Evolutionary conservation across 108 stramenopile species (phyloP).

Genomic region (Stephanodiscus triporus): DNA sequence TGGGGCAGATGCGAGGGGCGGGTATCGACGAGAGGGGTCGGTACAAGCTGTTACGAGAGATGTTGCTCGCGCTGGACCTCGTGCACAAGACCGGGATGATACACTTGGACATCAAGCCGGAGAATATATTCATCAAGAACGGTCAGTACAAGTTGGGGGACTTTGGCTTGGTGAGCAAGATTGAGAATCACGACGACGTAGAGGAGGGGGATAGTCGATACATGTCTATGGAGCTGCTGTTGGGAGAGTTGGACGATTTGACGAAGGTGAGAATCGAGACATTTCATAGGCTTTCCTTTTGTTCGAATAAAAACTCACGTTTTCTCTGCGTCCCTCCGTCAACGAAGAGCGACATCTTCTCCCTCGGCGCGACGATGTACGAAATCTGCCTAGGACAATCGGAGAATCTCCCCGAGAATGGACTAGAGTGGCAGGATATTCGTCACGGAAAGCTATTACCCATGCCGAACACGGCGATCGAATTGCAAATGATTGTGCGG

Average conservation of each 20-base stretch:
- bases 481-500: constrained; percentile 69
- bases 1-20: constrained; percentile 56
- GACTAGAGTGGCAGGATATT: constrained; percentile 91
- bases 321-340: neutral
- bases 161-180: constrained; percentile 88
- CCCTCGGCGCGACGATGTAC: constrained; percentile 89
- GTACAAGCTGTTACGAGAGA: constrained; percentile 87
- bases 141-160: constrained; percentile 93
- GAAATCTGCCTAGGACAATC: constrained; percentile 80
- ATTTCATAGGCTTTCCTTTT: neutral
- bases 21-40: constrained; percentile 46
- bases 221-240: constrained; percentile 92
- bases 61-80: constrained; percentile 83
- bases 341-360: constrained; percentile 90
- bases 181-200: constrained; percentile 65
- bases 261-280: constrained; percentile 63
- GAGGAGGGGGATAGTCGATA: constrained; percentile 96
- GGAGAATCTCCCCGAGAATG: constrained; percentile 71
- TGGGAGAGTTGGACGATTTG: constrained; percentile 85
- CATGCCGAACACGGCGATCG: constrained; percentile 65
- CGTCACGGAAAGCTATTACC: constrained; percentile 70
- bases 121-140: constrained; percentile 93
- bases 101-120: constrained; percentile 95
- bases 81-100: constrained; percentile 87
- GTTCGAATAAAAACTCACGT: neutral